These are phyloP conservation scores for Aspergillus sp. DNA, from an alignment of 2,329 filamentous ascomycete species.

Conservation along the genomic window DNA sequence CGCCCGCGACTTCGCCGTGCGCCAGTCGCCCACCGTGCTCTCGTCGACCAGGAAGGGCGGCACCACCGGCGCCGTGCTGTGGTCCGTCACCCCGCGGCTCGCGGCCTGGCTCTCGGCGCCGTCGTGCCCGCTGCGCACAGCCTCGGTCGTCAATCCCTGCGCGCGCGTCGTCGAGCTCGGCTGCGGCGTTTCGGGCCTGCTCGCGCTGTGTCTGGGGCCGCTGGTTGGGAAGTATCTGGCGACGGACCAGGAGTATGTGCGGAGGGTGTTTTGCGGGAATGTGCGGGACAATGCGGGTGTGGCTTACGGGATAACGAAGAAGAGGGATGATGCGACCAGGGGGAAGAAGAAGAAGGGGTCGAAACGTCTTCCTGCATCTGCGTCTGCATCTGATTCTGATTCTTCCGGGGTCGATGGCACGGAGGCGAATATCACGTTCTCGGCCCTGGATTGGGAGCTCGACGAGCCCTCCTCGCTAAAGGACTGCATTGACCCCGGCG, in stretches of 20 bases:
- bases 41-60: slow-evolving; percentile 64
- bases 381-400: not conserved
- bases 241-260: slow-evolving; percentile 82
- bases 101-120: slow-evolving; percentile 64
- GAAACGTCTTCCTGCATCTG: too few relatives aligned
- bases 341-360: slow-evolving; percentile 6
- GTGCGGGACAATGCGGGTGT: slow-evolving; percentile 40
- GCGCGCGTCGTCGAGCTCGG: slow-evolving; percentile 72
- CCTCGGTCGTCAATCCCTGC: slow-evolving; percentile 42
- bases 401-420: not conserved
- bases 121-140: slow-evolving; percentile 53
- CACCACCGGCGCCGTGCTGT: slow-evolving; percentile 74
- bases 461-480: slow-evolving; percentile 32
- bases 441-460: slow-evolving; percentile 72
- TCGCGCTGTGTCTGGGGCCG: slow-evolving; percentile 59
- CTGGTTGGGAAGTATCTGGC: slow-evolving; percentile 59
- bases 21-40: slow-evolving; percentile 75
- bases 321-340: slow-evolving; percentile 2
- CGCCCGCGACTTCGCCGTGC: slow-evolving; percentile 61
- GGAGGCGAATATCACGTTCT: slow-evolving; percentile 43
- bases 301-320: not conserved
- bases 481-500: slow-evolving; percentile 23
- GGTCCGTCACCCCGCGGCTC: slow-evolving; percentile 80
- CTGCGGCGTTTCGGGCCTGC: slow-evolving; percentile 74
- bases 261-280: slow-evolving; percentile 67